Evolutionary conservation across 2,329 filamentous ascomycete species (phyloP).

Genomic region (Aureobasidium leucospermi): DNA sequence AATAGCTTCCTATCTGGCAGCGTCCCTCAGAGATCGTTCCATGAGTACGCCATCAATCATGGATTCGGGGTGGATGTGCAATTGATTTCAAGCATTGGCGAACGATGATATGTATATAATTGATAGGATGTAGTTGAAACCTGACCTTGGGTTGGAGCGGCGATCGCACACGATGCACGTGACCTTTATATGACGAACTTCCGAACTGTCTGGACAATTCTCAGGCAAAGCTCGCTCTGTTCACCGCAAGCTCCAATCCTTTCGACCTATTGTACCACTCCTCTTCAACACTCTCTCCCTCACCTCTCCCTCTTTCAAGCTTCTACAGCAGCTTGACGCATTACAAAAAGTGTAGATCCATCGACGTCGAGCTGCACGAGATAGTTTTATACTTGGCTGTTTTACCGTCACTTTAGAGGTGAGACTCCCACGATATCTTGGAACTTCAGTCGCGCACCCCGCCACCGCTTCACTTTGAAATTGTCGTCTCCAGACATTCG

Average conservation of each 20-base stretch:
- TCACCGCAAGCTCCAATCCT: conserved; percentile 5
- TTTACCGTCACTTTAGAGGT: conserved; percentile 9
- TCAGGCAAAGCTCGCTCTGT: neutral
- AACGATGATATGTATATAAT: no score
- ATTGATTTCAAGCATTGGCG: no score
- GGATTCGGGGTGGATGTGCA: no score
- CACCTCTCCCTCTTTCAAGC: neutral
- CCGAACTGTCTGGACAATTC: neutral
- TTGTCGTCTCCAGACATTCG: neutral
- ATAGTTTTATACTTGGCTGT: conserved; percentile 11
- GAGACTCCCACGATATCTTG: neutral
- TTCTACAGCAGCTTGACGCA: conserved; percentile 7
- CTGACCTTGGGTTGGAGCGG: no score
- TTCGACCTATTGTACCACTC: neutral
- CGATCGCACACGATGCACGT: no score
- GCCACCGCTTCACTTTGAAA: neutral
- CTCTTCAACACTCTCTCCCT: neutral
- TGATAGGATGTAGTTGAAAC: no score
- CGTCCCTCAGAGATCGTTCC: no score
- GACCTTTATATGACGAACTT: neutral
- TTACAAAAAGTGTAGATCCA: neutral
- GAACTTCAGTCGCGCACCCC: neutral
- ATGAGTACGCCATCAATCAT: no score
- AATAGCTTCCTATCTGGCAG: no score
- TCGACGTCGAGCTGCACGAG: conserved; percentile 9